Evolutionary conservation across 352 stramenopile genomes (phyloP).

Genomic region (Phytopythium ostracodes): DNA sequence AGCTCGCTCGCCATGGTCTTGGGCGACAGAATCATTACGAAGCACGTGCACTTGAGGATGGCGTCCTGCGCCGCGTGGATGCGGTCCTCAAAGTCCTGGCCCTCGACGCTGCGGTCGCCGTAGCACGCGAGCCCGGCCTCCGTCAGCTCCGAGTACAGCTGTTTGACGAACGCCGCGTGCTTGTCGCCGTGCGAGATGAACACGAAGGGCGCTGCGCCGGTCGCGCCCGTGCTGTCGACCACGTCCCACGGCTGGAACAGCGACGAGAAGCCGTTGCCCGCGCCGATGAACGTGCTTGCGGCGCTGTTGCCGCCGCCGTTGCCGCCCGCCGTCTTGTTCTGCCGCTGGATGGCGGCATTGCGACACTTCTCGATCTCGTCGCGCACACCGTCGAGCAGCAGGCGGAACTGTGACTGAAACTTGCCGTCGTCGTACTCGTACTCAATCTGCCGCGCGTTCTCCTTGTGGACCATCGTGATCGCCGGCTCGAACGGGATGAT

Average conservation of each 20-base stretch:
- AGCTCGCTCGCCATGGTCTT: constrained; percentile 70
- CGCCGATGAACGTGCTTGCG: constrained; percentile 11
- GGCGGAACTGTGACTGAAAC: constrained; percentile 69
- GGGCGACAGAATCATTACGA: constrained; percentile 73
- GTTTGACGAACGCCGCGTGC: constrained; percentile 62
- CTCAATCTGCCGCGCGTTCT: constrained; percentile 65
- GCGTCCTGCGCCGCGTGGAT: constrained; percentile 78
- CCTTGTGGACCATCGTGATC: constrained; percentile 52
- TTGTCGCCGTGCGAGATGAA: constrained; percentile 80
- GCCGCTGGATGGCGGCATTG: constrained; percentile 35
- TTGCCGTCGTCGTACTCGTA: constrained; percentile 75
- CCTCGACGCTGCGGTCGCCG: constrained; percentile 56
- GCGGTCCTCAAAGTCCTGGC: constrained; percentile 60
- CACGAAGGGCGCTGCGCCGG: constrained; percentile 44
- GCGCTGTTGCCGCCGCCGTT: constrained; percentile 22
- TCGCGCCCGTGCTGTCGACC: constrained; percentile 14
- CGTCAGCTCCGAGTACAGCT: constrained; percentile 58
- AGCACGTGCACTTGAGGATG: constrained; percentile 73
- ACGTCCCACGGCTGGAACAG: constrained; percentile 64
- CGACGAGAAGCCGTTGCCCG: constrained; percentile 35
- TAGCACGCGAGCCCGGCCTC: constrained; percentile 55
- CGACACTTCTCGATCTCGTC: constrained; percentile 83
- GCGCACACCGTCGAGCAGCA: constrained; percentile 74
- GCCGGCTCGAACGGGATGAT: constrained; percentile 72
- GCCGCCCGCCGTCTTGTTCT: constrained; percentile 20